Evolutionary conservation across 176 grass and related monocot genomes (phyloP).

Genomic region (Dendrocalamus sinicus): DNA sequence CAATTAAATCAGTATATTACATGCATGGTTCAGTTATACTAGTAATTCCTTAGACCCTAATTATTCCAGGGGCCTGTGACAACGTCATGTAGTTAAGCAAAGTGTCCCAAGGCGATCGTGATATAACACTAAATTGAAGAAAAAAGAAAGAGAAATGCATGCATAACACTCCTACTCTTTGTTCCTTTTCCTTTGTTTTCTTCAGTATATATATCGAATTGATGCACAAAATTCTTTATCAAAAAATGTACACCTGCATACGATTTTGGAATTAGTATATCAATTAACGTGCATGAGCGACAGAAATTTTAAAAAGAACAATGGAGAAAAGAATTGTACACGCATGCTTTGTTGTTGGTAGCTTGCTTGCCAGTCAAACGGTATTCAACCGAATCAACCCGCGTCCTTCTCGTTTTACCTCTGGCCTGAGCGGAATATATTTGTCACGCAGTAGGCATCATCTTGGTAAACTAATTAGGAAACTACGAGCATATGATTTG

Average conservation of each 20-base stretch:
- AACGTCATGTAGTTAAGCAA: neutral
- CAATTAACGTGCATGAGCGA: neutral
- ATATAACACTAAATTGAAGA: neutral
- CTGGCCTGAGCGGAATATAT: constrained; percentile 6
- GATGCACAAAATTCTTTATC: neutral
- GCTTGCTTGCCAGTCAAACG: constrained; percentile 37
- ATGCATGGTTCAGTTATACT: neutral
- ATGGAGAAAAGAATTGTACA: neutral
- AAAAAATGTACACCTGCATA: neutral
- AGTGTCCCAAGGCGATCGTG: neutral
- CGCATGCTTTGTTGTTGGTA: neutral
- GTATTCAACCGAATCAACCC: constrained; percentile 37
- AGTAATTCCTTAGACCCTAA: neutral
- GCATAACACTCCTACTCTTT: neutral
- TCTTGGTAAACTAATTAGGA: constrained; percentile 35
- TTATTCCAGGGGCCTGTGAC: neutral
- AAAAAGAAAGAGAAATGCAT: neutral
- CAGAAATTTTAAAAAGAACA: neutral
- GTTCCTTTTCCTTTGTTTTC: neutral
- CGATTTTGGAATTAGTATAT: neutral
- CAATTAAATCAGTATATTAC: neutral
- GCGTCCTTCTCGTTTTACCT: constrained; percentile 38
- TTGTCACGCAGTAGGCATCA: constrained; percentile 11
- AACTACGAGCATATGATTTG: constrained; percentile 34
- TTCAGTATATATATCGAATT: neutral